Evolutionary conservation across 2,329 filamentous ascomycete species (phyloP), one percentile per base, ranked within the genome.

Genomic region (Scleromitrula shiraiana): DNA sequence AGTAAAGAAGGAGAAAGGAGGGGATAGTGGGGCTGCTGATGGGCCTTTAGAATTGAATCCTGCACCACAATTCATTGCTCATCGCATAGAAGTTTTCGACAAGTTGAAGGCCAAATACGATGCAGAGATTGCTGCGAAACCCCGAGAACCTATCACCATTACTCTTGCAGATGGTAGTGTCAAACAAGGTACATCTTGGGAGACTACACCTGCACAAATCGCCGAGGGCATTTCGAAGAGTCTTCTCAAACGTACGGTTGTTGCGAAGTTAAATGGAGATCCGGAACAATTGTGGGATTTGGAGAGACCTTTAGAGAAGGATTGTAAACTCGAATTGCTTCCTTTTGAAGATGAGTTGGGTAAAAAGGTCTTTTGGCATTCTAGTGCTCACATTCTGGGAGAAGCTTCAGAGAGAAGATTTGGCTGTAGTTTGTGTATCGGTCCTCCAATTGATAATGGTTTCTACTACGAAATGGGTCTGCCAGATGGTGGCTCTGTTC

Each of bases 401-500:
- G 93, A 97, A 69, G 90, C 90, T 51, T 86, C 85, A 41, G 93
- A 98, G 70, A 79, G 85, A 63, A 79, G 89, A 61, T 98, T 89
- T 64, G 88, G 89, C 51, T 96, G 91, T 70, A 83, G 87, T 60
- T 78, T 96, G 38, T 96, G 89, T 67, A 94, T 96, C 65, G 93
- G 93, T 20, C 93, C 93, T 27, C 93, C 88, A 8, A 89, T 91
- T 37, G 81, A 89, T 45, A 84, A 90, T 67, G 91, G 89, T 32
- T 96, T 95, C 75, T 96, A 95, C 76, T 97, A 96, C 68, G 88
- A 97, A 69, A 96, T 97, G 90, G 85, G 85, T 26, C 74, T 88
- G 37, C 79, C 85, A 39, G 82, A 84, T 32, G 81, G 82, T 47
- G 72, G 69, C 62, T 81, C 74, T 62, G 86, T 95, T 33, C 80